Evolutionary conservation across 257 asterid species (phyloP).

Genomic region (Salvia rosmarinus): DNA sequence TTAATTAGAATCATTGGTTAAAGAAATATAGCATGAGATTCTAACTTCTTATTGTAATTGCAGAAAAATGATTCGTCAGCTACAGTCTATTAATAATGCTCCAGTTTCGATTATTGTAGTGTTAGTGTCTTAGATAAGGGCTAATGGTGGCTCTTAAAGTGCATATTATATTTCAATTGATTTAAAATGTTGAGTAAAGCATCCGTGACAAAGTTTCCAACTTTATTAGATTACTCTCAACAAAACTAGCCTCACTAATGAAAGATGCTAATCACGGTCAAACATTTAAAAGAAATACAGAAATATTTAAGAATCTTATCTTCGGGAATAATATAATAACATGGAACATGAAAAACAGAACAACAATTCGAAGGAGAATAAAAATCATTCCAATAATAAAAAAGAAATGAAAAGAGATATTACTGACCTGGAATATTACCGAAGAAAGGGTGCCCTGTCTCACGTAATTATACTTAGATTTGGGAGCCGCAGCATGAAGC

Average conservation of each 20-base stretch:
- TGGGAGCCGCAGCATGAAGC: constrained; percentile 66
- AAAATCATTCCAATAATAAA: not conserved
- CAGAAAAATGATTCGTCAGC: constrained; percentile 17
- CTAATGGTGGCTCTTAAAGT: constrained; percentile 14
- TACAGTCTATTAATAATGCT: not conserved
- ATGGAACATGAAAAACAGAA: constrained; percentile 14
- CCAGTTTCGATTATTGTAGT: not conserved
- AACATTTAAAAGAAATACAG: not conserved
- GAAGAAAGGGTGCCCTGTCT: constrained; percentile 51
- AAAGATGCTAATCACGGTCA: constrained; percentile 29
- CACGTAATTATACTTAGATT: constrained; percentile 39
- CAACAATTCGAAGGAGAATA: constrained; percentile 6
- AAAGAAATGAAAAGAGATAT: not conserved
- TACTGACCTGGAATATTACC: constrained; percentile 62
- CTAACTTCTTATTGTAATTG: constrained; percentile 10
- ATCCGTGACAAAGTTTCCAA: constrained; percentile 13
- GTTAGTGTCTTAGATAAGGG: too few relatives aligned
- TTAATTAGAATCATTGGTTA: not conserved
- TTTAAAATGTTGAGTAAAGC: not conserved
- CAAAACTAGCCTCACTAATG: constrained; percentile 1
- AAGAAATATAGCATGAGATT: not conserved
- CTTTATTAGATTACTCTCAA: constrained; percentile 4
- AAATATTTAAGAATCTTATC: not conserved
- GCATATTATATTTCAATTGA: constrained; percentile 1
- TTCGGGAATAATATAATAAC: not conserved